A percentile compares a stretch with the other conserved stretches of the same genome.
phyloP scores from a whole-genome alignment of 2,329 filamentous ascomycete species.

The Colletotrichum limetticola region DNA sequence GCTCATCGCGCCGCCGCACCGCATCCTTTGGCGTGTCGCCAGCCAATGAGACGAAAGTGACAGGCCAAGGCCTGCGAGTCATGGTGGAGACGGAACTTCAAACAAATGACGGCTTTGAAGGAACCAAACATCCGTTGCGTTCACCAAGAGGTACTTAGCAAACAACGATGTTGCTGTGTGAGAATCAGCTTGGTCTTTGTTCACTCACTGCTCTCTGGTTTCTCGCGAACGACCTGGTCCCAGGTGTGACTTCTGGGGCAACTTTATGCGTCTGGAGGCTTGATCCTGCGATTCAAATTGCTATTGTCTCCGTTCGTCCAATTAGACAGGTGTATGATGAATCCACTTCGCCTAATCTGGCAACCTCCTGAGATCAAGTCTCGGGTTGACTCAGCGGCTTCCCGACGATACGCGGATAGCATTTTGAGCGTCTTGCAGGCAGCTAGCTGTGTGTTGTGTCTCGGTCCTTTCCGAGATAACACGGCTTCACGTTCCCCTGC shows the following conservation, averaged over 20 bases:
- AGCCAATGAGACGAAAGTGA: constrained; percentile 2
- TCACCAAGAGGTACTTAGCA: neutral
- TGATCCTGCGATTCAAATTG: neutral
- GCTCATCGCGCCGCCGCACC: neutral
- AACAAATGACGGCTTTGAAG: neutral
- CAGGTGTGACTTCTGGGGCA: neutral
- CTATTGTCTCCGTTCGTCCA: neutral
- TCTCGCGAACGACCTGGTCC: neutral
- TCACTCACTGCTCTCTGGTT: neutral
- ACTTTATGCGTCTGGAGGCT: constrained; percentile 7
- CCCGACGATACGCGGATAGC: neutral
- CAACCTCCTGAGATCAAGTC: neutral
- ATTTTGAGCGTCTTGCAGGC: no score
- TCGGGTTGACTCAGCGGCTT: neutral
- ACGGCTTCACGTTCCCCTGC: no score
- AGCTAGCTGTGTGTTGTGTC: no score
- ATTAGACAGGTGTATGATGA: neutral
- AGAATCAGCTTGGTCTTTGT: neutral
- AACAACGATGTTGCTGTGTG: neutral
- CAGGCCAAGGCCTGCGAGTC: constrained; percentile 2
- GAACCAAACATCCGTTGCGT: neutral
- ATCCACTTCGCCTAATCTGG: constrained; percentile 19
- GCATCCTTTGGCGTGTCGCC: constrained; percentile 10
- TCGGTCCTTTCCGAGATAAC: no score
- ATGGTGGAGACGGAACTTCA: constrained; percentile 7